A percentile compares a stretch with the other conserved stretches of the same genome.
phyloP scores from a whole-genome alignment of 192 early-diverging fungal species.

The Linnemannia elongata region DNA sequence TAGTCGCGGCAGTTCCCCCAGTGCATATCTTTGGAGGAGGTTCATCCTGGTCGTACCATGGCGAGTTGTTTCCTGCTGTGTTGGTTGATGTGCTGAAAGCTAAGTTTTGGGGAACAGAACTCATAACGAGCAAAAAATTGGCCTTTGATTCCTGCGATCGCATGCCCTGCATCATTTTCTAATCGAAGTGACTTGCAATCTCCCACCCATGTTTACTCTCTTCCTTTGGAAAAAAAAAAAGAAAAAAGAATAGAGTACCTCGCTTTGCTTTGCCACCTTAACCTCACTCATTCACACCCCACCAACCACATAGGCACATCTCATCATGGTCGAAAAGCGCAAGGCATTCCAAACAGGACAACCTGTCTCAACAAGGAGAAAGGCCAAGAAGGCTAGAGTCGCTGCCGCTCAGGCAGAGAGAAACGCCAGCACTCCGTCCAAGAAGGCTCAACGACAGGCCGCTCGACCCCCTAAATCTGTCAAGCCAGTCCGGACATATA shows the following conservation, averaged over 20 bases:
- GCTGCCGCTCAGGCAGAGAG: slow-evolving; percentile 21
- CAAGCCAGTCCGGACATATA: slow-evolving; percentile 1
- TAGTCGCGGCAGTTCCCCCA: too few relatives aligned
- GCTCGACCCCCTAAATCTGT: slow-evolving; percentile 20
- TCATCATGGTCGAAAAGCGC: slow-evolving; percentile 17
- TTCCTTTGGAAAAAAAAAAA: background rate
- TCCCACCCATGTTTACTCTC: background rate
- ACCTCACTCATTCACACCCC: background rate
- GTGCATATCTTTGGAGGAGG: background rate
- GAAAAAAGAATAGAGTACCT: background rate
- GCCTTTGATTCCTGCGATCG: background rate
- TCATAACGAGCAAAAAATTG: background rate
- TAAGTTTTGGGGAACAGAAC: background rate
- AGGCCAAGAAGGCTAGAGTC: slow-evolving; percentile 44
- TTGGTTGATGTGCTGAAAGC: background rate
- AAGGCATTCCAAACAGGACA: slow-evolving; percentile 52
- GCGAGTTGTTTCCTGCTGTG: background rate
- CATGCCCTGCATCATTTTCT: background rate
- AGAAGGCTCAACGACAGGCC: slow-evolving; percentile 34
- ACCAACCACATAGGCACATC: background rate
- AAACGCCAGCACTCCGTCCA: slow-evolving; percentile 35
- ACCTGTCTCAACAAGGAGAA: slow-evolving; percentile 46
- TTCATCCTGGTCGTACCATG: background rate
- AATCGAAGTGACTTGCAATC: background rate
- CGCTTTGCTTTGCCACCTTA: slow-evolving; percentile 2